These are phyloP conservation scores for Coemansia javaensis DNA, from an alignment of 192 early-diverging fungal genomes.

Conservation along the genomic window DNA sequence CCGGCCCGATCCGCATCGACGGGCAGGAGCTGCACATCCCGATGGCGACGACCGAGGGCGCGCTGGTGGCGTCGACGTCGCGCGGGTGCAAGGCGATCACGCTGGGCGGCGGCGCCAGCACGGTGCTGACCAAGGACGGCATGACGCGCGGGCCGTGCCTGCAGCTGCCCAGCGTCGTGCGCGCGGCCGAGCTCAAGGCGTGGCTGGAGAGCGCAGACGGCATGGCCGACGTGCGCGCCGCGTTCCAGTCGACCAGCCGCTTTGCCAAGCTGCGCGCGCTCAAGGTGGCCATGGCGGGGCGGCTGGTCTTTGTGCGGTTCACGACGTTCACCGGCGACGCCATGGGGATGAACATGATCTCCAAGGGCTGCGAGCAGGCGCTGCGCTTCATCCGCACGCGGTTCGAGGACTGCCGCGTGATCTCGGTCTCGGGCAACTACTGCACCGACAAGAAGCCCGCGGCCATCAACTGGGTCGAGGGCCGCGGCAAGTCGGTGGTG, in stretches of 20 bases:
- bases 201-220: conserved; percentile 72
- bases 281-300: conserved; percentile 79
- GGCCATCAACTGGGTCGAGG: conserved; percentile 96
- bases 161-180: conserved; percentile 67
- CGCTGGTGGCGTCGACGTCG: conserved; percentile 82
- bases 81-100: conserved; percentile 94
- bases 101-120: conserved; percentile 76
- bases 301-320: conserved; percentile 82
- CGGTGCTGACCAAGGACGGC: conserved; percentile 72
- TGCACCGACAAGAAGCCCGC: conserved; percentile 96
- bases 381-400: conserved; percentile 56
- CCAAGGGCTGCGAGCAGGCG: conserved; percentile 87
- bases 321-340: conserved; percentile 89
- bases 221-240: conserved; percentile 56
- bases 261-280: conserved; percentile 80
- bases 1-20: conserved; percentile 81
- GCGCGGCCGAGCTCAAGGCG: conserved; percentile 61
- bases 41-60: conserved; percentile 95
- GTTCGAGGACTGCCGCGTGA: conserved; percentile 72
- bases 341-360: conserved; percentile 99
- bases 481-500: conserved; percentile 89
- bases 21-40: conserved; percentile 78
- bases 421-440: conserved; percentile 87
- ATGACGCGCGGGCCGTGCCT: conserved; percentile 94
- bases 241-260: conserved; percentile 84